Base-by-base conservation (phyloP, 2,329 filamentous ascomycete genomes). In the Coniochaeta prunicola region DNA sequence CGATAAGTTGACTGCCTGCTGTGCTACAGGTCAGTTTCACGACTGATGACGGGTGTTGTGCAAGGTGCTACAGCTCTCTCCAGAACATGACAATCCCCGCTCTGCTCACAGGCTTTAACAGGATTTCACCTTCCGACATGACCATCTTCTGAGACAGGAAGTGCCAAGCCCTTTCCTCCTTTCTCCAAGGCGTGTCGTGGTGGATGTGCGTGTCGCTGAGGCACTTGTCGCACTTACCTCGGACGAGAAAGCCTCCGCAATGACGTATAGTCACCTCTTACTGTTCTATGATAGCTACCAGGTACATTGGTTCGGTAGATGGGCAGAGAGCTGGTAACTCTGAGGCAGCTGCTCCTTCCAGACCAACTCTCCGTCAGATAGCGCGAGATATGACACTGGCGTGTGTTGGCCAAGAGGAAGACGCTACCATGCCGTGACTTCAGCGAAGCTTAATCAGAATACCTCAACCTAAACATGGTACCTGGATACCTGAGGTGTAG, bases 31-130 rank as follows among this genome's bases (percentile, higher is more conserved):
- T 57, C 65, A 65, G 53, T 55, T 64, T 64, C 62, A 67, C 67
- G 61, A 63, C 62, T 63, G 62, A 68, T 72, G 71, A 74, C 69
- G 72, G 73, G 66, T 70, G 70, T 62, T 66, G 75, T 76, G 70
- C 61, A 60, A 74, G 66, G 71, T 69, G 53, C 59, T 59, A 68
- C 69, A 56, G 62, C 42, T 57, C 57, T 63, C 45, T 28, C n/a
- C n/a, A 26, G 21, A 21, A 30, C 24, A 28, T 26, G 45, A 28
- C 45, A 45, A 45, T 21, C 45, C 24, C 24, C 45, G 8, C n/a
- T n/a, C n/a, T n/a, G n/a, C n/a, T n/a, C n/a, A 7, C 1, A 19
- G 26, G 45, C 24, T 5, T 50, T 2, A 2, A 17, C 19, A 24
- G 21, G 13, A 28, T 26, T 17, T 50, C 45, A 30, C 21, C 26